Conservation (phyloP, 441 rosid genomes). For the Populus hybrid region DNA sequence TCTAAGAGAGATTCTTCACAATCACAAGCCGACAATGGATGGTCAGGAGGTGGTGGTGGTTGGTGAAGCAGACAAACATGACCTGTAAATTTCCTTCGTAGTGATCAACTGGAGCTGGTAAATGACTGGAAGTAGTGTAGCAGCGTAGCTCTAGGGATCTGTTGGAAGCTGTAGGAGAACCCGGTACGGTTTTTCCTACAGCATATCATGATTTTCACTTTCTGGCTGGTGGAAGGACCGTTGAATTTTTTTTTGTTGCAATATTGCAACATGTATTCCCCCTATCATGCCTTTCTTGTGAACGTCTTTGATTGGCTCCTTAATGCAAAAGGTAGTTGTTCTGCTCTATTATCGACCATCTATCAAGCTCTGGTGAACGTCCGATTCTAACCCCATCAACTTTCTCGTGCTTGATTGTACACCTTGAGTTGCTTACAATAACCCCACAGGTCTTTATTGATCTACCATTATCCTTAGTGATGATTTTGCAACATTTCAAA, state of each 20-base stretch:
- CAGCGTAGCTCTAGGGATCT: neutral
- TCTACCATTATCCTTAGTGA: neutral
- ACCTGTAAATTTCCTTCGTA: neutral
- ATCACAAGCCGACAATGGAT: conserved; percentile 23
- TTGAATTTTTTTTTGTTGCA: too few relatives aligned
- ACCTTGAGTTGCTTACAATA: neutral
- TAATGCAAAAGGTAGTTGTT: neutral
- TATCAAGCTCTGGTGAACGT: neutral
- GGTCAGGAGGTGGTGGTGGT: conserved; percentile 31
- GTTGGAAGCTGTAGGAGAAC: neutral
- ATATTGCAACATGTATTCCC: too few relatives aligned
- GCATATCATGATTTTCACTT: too few relatives aligned
- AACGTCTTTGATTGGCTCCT: neutral
- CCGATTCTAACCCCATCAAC: neutral
- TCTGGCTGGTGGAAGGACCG: too few relatives aligned
- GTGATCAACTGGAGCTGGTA: neutral
- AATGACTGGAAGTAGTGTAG: neutral
- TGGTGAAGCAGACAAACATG: conserved; percentile 11
- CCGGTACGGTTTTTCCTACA: too few relatives aligned
- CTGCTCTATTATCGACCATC: neutral
- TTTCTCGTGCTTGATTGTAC: neutral
- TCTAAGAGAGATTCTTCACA: conserved; percentile 19
- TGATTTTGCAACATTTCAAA: neutral
- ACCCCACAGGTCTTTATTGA: neutral
- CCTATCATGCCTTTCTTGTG: neutral